These are phyloP conservation scores for Aspergillus sclerotiicarbonarius DNA, from an alignment of 495 filamentous ascomycete species.

Conservation along the genomic window DNA sequence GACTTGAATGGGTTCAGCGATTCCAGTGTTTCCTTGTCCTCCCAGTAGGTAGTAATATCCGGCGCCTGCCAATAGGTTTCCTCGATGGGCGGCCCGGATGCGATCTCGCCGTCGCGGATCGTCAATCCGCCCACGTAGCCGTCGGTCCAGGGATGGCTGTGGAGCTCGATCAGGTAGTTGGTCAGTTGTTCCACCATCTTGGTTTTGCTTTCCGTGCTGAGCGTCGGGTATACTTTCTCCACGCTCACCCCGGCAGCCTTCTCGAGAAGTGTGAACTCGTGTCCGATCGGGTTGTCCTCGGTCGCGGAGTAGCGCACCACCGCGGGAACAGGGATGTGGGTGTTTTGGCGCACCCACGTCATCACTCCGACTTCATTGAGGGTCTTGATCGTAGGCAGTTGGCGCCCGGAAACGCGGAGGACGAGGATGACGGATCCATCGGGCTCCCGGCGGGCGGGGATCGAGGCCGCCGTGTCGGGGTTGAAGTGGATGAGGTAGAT, in stretches of 20 bases:
- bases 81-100: slow-evolving; percentile 21
- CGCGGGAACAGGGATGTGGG: slow-evolving; percentile 26
- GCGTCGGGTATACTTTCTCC: slow-evolving; percentile 23
- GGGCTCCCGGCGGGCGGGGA: neutral
- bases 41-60: slow-evolving; percentile 25
- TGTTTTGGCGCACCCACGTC: slow-evolving; percentile 27
- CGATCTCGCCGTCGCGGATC: neutral
- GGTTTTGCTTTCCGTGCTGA: slow-evolving; percentile 15
- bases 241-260: slow-evolving; percentile 24
- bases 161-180: slow-evolving; percentile 29
- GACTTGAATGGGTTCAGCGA: neutral
- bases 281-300: slow-evolving; percentile 24
- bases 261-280: slow-evolving; percentile 33
- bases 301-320: slow-evolving; percentile 28
- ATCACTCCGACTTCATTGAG: slow-evolving; percentile 34
- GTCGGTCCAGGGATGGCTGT: slow-evolving; percentile 20
- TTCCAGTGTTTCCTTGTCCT: slow-evolving; percentile 15
- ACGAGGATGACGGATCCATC: slow-evolving; percentile 23
- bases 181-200: slow-evolving; percentile 27
- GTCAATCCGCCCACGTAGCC: slow-evolving; percentile 22
- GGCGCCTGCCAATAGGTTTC: slow-evolving; percentile 32
- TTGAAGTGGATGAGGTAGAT: slow-evolving; percentile 3
- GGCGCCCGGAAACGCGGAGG: slow-evolving; percentile 32
- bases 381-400: slow-evolving; percentile 35
- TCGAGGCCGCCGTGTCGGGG: neutral